These are phyloP conservation scores for Coriaria nepalensis DNA, from an alignment of 306 rosid genomes.

Conservation along the genomic window DNA sequence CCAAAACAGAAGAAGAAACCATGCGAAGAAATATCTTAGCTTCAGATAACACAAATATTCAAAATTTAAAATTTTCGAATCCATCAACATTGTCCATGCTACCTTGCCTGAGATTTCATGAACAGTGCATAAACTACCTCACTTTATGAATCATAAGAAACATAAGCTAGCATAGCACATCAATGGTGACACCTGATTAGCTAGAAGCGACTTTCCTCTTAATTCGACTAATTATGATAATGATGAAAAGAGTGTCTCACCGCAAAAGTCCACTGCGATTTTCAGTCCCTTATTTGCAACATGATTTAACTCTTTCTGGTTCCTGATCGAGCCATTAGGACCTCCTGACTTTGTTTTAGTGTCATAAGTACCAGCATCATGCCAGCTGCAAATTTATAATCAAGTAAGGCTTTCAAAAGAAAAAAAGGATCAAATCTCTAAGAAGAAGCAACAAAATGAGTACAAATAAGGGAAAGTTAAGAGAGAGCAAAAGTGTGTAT, in stretches of 20 bases:
- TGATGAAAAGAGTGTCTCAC: slow-evolving; percentile 13
- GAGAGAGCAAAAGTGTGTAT: neutral
- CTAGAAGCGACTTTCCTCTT: too few species aligned
- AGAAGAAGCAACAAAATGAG: too few species aligned
- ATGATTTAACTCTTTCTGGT: slow-evolving; percentile 34
- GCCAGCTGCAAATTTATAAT: slow-evolving; percentile 45
- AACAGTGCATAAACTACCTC: too few species aligned
- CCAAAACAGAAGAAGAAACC: slow-evolving; percentile 10
- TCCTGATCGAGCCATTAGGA: slow-evolving; percentile 75
- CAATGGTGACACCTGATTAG: too few species aligned
- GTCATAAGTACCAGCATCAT: slow-evolving; percentile 75
- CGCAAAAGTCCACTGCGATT: slow-evolving; percentile 54
- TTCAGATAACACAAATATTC: too few species aligned
- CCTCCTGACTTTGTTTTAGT: slow-evolving; percentile 55
- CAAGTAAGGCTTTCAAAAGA: neutral
- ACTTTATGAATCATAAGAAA: too few species aligned
- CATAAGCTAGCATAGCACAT: too few species aligned
- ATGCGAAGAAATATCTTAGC: neutral
- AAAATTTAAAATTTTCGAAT: too few species aligned
- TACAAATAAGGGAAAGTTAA: neutral
- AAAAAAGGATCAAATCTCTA: neutral
- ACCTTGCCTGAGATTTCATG: too few species aligned
- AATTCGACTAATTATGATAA: too few species aligned
- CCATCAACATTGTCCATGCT: too few species aligned
- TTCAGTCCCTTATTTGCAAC: slow-evolving; percentile 47